Conservation (phyloP, 768 basidiomycete species). For the Exsudoporus frostii region DNA sequence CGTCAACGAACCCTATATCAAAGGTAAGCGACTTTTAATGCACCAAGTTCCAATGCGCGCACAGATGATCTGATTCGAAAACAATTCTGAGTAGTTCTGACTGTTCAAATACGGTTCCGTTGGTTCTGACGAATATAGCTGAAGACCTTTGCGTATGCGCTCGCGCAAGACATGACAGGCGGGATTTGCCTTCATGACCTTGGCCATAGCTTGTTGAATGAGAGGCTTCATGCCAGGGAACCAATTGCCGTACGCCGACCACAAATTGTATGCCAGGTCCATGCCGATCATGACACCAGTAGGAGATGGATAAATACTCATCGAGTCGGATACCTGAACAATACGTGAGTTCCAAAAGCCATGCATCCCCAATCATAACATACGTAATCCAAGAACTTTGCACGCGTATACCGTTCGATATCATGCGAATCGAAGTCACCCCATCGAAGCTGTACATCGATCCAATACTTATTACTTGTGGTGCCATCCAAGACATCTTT, state of each 20-base stretch:
- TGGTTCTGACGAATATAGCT: conserved; percentile 97
- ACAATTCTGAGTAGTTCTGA: conserved; percentile 94
- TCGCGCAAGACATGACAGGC: conserved; percentile 96
- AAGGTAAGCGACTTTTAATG: conserved; percentile 4
- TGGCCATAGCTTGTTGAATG: conserved; percentile 98
- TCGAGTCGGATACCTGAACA: conserved; percentile 81
- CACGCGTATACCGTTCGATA: conserved; percentile 96
- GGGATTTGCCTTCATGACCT: conserved; percentile 99
- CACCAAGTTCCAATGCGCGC: conserved; percentile 20
- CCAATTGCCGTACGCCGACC: conserved; percentile 99
- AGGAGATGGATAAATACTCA: conserved; percentile 99
- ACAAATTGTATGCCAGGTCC: conserved; percentile 97
- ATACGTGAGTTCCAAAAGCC: conserved; percentile 5
- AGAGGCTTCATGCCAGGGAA: conserved; percentile 99
- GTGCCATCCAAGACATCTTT: conserved; percentile 98
- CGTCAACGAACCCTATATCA: conserved; percentile 90
- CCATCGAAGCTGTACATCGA: conserved; percentile 93
- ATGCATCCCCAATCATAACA: neutral
- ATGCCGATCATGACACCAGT: conserved; percentile 99
- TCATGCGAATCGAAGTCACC: conserved; percentile 99
- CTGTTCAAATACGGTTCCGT: conserved; percentile 99
- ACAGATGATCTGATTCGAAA: conserved; percentile 98
- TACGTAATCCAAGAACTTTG: conserved; percentile 98
- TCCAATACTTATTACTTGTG: conserved; percentile 98
- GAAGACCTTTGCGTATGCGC: conserved; percentile 97